A percentile compares a stretch with the other conserved stretches of the same genome.
These are phyloP conservation scores for Aotearoamyces nothofagi DNA, from an alignment of 2,329 filamentous ascomycete species.

Conservation along the genomic window DNA sequence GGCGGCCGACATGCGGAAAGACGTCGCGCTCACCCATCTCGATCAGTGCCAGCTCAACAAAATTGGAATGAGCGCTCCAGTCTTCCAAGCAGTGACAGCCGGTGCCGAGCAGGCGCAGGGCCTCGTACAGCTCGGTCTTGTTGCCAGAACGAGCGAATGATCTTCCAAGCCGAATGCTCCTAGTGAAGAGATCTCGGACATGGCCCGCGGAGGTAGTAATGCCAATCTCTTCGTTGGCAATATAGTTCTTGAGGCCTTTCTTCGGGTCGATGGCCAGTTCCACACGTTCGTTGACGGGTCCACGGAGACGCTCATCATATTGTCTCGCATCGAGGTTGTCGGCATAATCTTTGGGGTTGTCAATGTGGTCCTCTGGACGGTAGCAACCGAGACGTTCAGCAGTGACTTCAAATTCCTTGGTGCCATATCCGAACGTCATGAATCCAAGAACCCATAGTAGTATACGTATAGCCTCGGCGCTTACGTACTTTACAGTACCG, in stretches of 20 bases:
- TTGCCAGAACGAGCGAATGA: slow-evolving; percentile 50
- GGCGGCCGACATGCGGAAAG: slow-evolving; percentile 74
- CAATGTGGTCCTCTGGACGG: slow-evolving; percentile 59
- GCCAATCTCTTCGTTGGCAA: slow-evolving; percentile 64
- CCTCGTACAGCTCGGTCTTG: slow-evolving; percentile 73
- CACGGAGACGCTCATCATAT: slow-evolving; percentile 68
- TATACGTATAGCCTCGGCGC: slow-evolving; percentile 79
- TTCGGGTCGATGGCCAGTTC: slow-evolving; percentile 67
- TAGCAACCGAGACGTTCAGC: slow-evolving; percentile 68
- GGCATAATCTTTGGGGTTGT: slow-evolving; percentile 74
- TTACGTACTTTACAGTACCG: slow-evolving; percentile 80
- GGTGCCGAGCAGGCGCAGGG: slow-evolving; percentile 73
- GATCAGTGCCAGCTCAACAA: slow-evolving; percentile 73
- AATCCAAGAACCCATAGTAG: slow-evolving; percentile 76
- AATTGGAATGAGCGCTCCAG: slow-evolving; percentile 89
- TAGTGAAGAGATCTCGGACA: slow-evolving; percentile 56
- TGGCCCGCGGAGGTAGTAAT: slow-evolving; percentile 75
- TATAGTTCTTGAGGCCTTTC: slow-evolving; percentile 84
- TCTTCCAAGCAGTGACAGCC: slow-evolving; percentile 86
- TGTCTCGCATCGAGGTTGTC: slow-evolving; percentile 75
- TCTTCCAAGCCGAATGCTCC: slow-evolving; percentile 67
- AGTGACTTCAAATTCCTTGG: slow-evolving; percentile 72
- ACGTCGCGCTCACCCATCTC: slow-evolving; percentile 69
- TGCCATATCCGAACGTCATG: slow-evolving; percentile 72
- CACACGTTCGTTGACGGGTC: slow-evolving; percentile 60